Evolutionary conservation across 306 rosid species (phyloP).

Genomic region (Mimosa pudica): DNA sequence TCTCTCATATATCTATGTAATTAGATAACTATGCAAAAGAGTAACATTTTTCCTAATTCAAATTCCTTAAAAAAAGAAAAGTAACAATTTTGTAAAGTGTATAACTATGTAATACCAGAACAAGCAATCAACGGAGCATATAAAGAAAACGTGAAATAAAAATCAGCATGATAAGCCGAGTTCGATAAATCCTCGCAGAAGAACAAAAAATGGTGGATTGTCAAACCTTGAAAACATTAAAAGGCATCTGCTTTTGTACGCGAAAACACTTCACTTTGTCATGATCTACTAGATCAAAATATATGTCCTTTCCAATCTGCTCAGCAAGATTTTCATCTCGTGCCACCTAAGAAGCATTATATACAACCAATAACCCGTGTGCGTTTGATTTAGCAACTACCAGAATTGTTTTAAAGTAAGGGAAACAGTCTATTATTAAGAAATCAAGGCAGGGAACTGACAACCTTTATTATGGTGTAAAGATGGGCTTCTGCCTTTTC

Average conservation of each 20-base stretch:
- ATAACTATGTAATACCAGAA: background rate
- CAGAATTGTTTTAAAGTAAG: conserved; percentile 3
- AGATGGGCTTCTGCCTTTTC: conserved; percentile 91
- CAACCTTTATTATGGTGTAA: conserved; percentile 84
- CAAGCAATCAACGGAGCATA: background rate
- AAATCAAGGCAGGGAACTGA: conserved; percentile 23
- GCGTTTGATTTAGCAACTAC: conserved; percentile 21
- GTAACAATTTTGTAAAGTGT: background rate
- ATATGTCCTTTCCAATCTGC: conserved; percentile 86
- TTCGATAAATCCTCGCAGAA: conserved; percentile 14
- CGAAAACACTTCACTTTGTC: conserved; percentile 91
- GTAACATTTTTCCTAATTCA: background rate
- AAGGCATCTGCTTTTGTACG: conserved; percentile 70
- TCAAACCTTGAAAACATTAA: conserved; percentile 79
- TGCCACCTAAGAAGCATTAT: conserved; percentile 65
- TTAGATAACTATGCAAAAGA: conserved; percentile 14
- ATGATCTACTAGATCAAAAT: conserved; percentile 95
- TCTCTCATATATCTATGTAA: background rate
- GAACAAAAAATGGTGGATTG: conserved; percentile 4
- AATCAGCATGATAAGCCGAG: conserved; percentile 7
- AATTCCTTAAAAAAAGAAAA: conserved; percentile 7
- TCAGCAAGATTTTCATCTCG: conserved; percentile 70
- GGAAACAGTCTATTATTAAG: conserved; percentile 13
- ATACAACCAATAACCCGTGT: conserved; percentile 23
- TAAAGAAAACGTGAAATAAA: background rate